phyloP scores from a whole-genome alignment of 495 filamentous ascomycete genomes.

The Penicillium turbatum region DNA sequence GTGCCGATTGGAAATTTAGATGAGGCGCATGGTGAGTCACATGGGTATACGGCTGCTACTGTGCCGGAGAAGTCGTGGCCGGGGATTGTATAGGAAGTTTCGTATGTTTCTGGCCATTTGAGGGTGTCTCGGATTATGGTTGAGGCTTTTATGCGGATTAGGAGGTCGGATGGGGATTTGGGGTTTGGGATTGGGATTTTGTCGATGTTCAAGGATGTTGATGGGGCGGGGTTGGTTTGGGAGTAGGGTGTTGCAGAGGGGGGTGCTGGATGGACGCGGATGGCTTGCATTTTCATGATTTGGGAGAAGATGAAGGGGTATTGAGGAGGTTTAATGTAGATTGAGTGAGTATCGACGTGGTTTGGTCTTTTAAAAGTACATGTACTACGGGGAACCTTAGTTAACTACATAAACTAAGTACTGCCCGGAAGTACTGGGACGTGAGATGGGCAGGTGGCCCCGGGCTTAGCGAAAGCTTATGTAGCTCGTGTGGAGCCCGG shows the following conservation, averaged over 20 bases:
- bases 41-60: conserved; percentile 30
- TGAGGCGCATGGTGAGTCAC: background rate
- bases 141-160: conserved; percentile 30
- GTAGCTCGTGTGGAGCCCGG: background rate
- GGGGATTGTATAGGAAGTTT: conserved; percentile 21
- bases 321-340: background rate
- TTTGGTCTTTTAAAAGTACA: too few relatives aligned
- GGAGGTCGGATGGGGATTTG: conserved; percentile 16
- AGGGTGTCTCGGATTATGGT: conserved; percentile 31
- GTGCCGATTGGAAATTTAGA: conserved; percentile 27
- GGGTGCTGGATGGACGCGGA: conserved; percentile 33
- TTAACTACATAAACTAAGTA: too few relatives aligned
- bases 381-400: too few relatives aligned
- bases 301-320: too few relatives aligned
- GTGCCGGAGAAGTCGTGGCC: conserved; percentile 47
- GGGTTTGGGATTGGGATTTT: conserved; percentile 26
- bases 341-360: too few relatives aligned
- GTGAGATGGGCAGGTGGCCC: too few relatives aligned
- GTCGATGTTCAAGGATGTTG: conserved; percentile 29
- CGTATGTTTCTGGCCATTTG: conserved; percentile 35
- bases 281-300: conserved; percentile 29
- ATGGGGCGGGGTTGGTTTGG: conserved; percentile 32
- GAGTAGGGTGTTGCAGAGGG: conserved; percentile 17
- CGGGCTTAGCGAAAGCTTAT: too few relatives aligned
- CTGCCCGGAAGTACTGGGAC: too few relatives aligned